Percentiles rank a stretch among this genome's conserved stretches.
phyloP scores from a whole-genome alignment of 2,329 filamentous ascomycete species.

The Hymenoscyphus repandus region DNA sequence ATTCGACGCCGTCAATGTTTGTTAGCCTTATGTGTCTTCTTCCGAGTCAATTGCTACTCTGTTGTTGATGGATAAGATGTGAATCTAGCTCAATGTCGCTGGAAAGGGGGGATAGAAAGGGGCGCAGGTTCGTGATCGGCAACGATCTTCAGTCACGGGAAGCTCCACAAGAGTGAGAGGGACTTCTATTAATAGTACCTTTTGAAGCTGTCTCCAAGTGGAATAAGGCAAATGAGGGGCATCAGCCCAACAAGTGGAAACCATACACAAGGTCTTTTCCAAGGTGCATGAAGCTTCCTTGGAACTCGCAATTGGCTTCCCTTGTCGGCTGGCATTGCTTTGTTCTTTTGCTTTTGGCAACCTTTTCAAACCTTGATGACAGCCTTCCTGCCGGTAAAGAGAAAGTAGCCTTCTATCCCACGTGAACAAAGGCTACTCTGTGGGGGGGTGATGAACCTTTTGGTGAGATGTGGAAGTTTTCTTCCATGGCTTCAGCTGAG shows the following conservation, averaged over 20 bases:
- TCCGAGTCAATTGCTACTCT: not conserved
- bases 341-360: not conserved
- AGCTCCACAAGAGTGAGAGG: not conserved
- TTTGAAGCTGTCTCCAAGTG: not conserved
- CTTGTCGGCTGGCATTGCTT: not conserved
- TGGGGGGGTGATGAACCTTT: not conserved
- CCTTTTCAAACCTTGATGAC: not conserved
- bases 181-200: not conserved
- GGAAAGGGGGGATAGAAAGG: not conserved
- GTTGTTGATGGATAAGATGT: not conserved
- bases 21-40: not conserved
- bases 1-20: not conserved
- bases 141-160: not conserved
- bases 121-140: not conserved
- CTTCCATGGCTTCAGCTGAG: not conserved
- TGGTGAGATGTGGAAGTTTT: not conserved
- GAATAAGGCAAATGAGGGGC: not conserved
- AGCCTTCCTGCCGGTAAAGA: not conserved
- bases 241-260: not conserved
- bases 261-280: not conserved
- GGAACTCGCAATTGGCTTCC: conserved; percentile 3
- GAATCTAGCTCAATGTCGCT: not conserved
- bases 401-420: not conserved
- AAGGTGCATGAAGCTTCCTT: not conserved
- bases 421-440: not conserved